A percentile compares a stretch with the other conserved stretches of the same genome.
Conservation (phyloP, 2,329 filamentous ascomycete species). For the Botrytis pseudocinerea region DNA sequence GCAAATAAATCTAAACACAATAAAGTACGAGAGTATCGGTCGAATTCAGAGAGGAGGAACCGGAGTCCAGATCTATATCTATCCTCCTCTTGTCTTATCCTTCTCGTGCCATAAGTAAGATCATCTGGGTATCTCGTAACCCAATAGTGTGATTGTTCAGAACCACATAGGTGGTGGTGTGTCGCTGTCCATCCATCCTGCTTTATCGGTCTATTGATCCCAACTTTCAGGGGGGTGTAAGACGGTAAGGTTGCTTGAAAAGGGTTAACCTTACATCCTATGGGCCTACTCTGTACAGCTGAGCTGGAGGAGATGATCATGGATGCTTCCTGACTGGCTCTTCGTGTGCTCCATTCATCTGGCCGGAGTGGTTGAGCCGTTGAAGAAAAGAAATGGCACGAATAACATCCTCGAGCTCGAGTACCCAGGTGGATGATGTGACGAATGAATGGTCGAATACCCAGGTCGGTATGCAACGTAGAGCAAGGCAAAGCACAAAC, state of each 20-base stretch:
- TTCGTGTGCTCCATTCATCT: not conserved
- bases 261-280: conserved; percentile 11
- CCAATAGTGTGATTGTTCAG: not conserved
- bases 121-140: conserved; percentile 7
- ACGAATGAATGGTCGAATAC: conserved; percentile 12
- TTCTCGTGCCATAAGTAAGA: conserved; percentile 7
- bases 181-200: conserved; percentile 7
- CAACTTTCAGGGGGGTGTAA: conserved; percentile 14
- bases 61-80: conserved; percentile 3
- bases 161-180: conserved; percentile 1
- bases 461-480: not conserved
- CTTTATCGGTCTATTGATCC: conserved; percentile 1
- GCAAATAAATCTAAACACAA: not conserved
- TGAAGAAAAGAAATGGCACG: not conserved
- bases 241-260: conserved; percentile 3
- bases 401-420: not conserved
- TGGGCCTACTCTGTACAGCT: not conserved
- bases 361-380: not conserved
- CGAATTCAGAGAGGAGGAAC: not conserved
- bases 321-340: conserved; percentile 1
- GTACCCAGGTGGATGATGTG: not conserved
- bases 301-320: not conserved
- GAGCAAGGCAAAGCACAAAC: conserved; percentile 1
- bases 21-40: conserved; percentile 5
- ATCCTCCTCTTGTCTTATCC: conserved; percentile 2